A percentile compares a stretch with the other conserved stretches of the same genome.
Conservation (phyloP, 2,329 filamentous ascomycete species). For the Fusarium sp. region DNA sequence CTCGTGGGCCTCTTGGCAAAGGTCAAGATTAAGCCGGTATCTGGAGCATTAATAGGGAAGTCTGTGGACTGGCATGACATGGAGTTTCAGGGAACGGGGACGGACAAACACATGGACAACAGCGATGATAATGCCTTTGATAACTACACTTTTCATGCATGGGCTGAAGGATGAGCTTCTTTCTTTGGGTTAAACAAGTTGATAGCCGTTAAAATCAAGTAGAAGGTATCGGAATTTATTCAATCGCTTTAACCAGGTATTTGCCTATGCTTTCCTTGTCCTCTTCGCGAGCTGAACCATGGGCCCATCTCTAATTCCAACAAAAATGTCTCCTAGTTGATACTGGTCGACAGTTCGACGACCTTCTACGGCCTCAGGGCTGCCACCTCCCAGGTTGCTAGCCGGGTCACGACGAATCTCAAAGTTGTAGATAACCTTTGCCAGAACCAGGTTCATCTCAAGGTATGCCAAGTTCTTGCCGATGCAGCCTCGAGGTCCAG, state of each 20-base stretch:
- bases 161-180: not conserved
- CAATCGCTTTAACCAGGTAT: not conserved
- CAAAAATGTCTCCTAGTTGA: conserved; percentile 27
- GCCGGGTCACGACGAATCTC: conserved; percentile 13
- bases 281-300: conserved; percentile 21
- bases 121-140: too few species aligned
- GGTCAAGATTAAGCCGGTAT: not conserved
- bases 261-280: not conserved
- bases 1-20: not conserved
- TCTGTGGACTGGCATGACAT: not conserved
- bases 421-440: conserved; percentile 21
- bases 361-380: conserved; percentile 8
- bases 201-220: not conserved
- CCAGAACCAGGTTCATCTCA: conserved; percentile 29
- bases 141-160: not conserved
- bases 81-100: too few species aligned
- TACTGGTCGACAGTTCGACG: conserved; percentile 23
- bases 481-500: conserved; percentile 23
- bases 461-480: conserved; percentile 35
- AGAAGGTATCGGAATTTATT: not conserved
- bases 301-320: conserved; percentile 20
- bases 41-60: not conserved
- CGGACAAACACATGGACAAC: not conserved
- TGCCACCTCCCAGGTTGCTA: conserved; percentile 26
- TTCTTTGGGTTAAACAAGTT: not conserved